phyloP scores from a whole-genome alignment of 371 early-diverging fungal genomes.

The Mucor mucedo region DNA sequence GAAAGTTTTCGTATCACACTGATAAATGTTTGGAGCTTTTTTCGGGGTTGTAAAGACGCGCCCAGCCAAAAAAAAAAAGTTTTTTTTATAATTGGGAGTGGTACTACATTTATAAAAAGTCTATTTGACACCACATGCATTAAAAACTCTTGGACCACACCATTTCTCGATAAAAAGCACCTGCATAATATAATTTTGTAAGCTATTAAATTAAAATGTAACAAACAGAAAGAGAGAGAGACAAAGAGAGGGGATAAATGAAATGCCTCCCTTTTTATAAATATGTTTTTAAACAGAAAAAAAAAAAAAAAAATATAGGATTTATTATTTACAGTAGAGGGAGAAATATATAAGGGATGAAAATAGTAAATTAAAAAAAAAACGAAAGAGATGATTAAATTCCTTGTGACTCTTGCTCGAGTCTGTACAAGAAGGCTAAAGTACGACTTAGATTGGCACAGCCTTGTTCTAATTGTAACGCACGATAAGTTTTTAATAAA shows the following conservation, averaged over 20 bases:
- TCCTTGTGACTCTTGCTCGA: conserved; percentile 30
- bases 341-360: neutral
- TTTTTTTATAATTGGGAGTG: too few relatives aligned
- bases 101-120: neutral
- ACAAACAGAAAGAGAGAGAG: too few relatives aligned
- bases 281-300: neutral
- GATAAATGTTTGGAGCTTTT: too few relatives aligned
- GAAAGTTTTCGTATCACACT: too few relatives aligned
- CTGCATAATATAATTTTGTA: neutral
- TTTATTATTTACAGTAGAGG: neutral
- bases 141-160: neutral
- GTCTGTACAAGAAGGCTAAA: conserved; percentile 25
- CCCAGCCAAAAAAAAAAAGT: too few relatives aligned
- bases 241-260: too few relatives aligned
- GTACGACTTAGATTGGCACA: conserved; percentile 33
- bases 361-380: neutral
- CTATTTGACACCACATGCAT: neutral
- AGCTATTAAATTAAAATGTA: neutral
- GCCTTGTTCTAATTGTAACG: conserved; percentile 43
- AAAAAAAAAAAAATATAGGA: too few relatives aligned
- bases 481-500: conserved; percentile 33
- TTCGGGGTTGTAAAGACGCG: too few relatives aligned
- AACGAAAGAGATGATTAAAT: conserved; percentile 9
- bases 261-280: too few relatives aligned
- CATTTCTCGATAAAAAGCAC: neutral